Evolutionary conservation across 305 asterid genomes (phyloP).

Genomic region (Caryopteris hybrid): DNA sequence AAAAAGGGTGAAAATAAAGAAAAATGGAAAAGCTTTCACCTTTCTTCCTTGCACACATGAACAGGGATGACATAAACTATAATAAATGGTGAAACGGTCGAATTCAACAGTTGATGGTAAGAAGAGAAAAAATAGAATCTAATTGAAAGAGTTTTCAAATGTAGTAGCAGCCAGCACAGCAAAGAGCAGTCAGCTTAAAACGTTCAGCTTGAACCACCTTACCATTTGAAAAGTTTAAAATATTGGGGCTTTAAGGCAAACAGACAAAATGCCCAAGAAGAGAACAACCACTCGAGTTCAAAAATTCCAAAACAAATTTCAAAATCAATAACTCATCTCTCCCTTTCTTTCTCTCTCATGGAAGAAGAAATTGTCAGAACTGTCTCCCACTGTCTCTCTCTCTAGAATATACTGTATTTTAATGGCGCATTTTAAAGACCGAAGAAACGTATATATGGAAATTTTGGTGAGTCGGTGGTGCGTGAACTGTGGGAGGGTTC

Average conservation of each 20-base stretch:
- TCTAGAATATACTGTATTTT: constrained; percentile 15
- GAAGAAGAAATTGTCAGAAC: constrained; percentile 45
- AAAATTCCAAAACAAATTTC: constrained; percentile 30
- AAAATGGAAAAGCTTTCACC: constrained; percentile 12
- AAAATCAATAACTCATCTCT: constrained; percentile 20
- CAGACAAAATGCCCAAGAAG: constrained; percentile 31
- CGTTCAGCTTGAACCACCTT: constrained; percentile 24
- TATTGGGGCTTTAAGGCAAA: constrained; percentile 18
- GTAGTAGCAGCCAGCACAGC: constrained; percentile 10
- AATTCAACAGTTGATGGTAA: not conserved
- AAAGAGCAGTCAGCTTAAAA: constrained; percentile 18
- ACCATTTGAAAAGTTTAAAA: constrained; percentile 13
- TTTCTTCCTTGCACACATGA: constrained; percentile 1
- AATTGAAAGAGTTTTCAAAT: constrained; percentile 15
- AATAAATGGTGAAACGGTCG: constrained; percentile 19
- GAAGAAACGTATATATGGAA: not conserved
- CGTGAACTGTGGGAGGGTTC: constrained; percentile 5
- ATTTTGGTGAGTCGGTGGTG: not conserved
- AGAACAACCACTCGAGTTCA: constrained; percentile 25
- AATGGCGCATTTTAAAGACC: not conserved
- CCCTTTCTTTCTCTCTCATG: constrained; percentile 18
- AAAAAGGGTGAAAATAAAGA: not conserved
- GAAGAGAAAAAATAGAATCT: not conserved
- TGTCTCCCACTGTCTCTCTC: constrained; percentile 32
- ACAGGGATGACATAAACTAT: not conserved